A percentile compares a stretch with the other conserved stretches of the same genome.
These are phyloP conservation scores for Leccinellum luteum DNA, from an alignment of 768 basidiomycete genomes.

Conservation along the genomic window DNA sequence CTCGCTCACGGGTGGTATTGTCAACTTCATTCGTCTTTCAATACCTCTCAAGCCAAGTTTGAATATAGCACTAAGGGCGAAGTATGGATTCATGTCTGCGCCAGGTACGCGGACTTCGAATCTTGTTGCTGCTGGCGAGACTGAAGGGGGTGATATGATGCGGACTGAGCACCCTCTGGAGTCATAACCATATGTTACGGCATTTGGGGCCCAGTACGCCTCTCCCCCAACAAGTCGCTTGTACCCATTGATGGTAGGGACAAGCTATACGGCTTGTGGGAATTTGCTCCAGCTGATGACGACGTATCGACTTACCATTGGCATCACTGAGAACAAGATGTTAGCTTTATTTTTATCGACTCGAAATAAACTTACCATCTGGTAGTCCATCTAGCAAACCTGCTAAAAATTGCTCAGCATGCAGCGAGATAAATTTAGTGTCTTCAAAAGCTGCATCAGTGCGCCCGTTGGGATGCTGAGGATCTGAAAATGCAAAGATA, in stretches of 20 bases:
- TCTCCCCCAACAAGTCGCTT: conserved; percentile 94
- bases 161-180: conserved; percentile 90
- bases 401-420: conserved; percentile 91
- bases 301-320: conserved; percentile 54
- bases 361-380: conserved; percentile 58
- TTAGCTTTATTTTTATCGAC: conserved; percentile 1
- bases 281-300: background rate
- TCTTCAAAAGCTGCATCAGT: conserved; percentile 73
- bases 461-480: conserved; percentile 62
- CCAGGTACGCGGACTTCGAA: conserved; percentile 95
- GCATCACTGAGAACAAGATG: conserved; percentile 60
- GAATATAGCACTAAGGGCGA: conserved; percentile 85
- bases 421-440: conserved; percentile 78
- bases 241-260: conserved; percentile 94
- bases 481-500: conserved; percentile 70
- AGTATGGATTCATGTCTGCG: conserved; percentile 96
- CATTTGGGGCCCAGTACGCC: conserved; percentile 92
- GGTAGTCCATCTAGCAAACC: conserved; percentile 87
- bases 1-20: conserved; percentile 63
- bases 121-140: conserved; percentile 76
- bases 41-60: conserved; percentile 86
- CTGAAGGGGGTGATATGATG: conserved; percentile 88
- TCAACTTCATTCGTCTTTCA: conserved; percentile 64
- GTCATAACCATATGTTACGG: conserved; percentile 94
- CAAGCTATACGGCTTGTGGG: conserved; percentile 45